Percentiles rank a stretch among this genome's conserved stretches.
Evolutionary conservation across 2,329 filamentous ascomycete species (phyloP).

Genomic region (Hymenoscyphus repandus): DNA sequence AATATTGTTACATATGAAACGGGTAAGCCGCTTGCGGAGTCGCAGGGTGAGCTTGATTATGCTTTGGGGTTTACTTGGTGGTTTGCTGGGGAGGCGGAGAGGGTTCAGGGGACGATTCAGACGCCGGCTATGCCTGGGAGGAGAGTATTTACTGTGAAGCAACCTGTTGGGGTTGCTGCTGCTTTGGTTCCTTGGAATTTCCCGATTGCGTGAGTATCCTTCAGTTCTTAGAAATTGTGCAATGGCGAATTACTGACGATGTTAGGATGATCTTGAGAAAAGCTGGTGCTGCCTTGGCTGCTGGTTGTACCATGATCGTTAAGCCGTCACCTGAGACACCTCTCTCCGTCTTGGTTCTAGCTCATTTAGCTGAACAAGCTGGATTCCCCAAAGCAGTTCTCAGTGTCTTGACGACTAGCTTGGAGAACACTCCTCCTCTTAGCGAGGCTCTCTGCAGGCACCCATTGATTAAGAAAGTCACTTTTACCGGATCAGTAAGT

Average conservation of each 20-base stretch:
- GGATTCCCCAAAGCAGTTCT: constrained; percentile 56
- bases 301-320: constrained; percentile 68
- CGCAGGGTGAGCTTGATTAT: constrained; percentile 49
- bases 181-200: constrained; percentile 73
- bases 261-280: constrained; percentile 57
- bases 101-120: constrained; percentile 57
- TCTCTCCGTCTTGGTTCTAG: constrained; percentile 50
- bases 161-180: constrained; percentile 63
- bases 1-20: constrained; percentile 57
- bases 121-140: constrained; percentile 56
- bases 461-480: constrained; percentile 54
- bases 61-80: constrained; percentile 48
- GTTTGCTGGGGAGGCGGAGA: constrained; percentile 55
- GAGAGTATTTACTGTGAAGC: constrained; percentile 67
- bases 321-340: constrained; percentile 68
- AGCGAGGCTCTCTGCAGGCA: constrained; percentile 52
- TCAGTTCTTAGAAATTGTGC: background rate
- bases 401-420: constrained; percentile 54
- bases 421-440: constrained; percentile 48
- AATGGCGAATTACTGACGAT: background rate
- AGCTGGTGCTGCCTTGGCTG: constrained; percentile 61
- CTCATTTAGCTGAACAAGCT: constrained; percentile 46
- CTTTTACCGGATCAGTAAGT: constrained; percentile 49
- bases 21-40: constrained; percentile 46
- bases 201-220: constrained; percentile 46